A percentile compares a stretch with the other conserved stretches of the same genome.
Conservation (phyloP, 148 eudicot species). For the Agrostemma githago region DNA sequence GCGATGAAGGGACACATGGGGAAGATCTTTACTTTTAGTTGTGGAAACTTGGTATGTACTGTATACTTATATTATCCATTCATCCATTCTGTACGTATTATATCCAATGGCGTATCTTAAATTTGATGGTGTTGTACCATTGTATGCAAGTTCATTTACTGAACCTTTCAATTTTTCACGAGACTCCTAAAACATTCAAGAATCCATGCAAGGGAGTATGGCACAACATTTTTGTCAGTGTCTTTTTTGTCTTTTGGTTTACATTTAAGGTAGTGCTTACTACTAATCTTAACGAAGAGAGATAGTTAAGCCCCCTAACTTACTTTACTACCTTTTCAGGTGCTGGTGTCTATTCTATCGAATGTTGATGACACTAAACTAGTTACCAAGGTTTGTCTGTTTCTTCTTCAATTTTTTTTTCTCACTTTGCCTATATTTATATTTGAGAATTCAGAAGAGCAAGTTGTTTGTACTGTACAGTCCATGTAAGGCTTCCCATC, state of each 20-base stretch:
- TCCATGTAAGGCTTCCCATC: not conserved
- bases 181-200: not conserved
- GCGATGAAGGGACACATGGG: constrained; percentile 71
- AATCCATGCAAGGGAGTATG: not conserved
- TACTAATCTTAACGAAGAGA: not conserved
- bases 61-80: not conserved
- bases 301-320: not conserved
- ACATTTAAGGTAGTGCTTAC: not conserved
- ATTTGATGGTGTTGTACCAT: constrained; percentile 3
- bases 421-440: not conserved
- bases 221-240: not conserved
- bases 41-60: constrained; percentile 64
- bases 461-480: not conserved
- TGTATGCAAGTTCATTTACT: no score
- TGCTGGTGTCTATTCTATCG: constrained; percentile 67
- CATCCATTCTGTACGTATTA: not conserved
- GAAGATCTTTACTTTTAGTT: constrained; percentile 63
- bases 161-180: no score
- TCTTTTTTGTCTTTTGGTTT: not conserved
- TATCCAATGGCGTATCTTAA: not conserved
- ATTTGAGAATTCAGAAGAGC: not conserved
- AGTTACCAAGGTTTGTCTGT: constrained; percentile 54
- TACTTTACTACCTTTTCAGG: constrained; percentile 36
- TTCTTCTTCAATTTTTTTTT: not conserved
- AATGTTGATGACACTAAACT: constrained; percentile 94